Evolutionary conservation across 2,329 filamentous ascomycete species (phyloP).

Genomic region (Scytalidium lignicola): DNA sequence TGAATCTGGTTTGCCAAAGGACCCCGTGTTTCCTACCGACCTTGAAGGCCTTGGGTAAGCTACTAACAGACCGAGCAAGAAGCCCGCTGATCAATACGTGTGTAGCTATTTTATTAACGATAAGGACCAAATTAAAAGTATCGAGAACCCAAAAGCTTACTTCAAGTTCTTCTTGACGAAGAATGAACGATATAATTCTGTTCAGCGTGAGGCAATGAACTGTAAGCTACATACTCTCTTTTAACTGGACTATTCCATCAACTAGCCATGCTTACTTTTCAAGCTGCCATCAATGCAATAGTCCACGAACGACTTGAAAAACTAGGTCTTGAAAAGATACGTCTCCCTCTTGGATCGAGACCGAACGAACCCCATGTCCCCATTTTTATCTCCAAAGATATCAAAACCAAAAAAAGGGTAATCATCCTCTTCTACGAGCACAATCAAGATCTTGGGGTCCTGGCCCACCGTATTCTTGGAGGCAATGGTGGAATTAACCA

Average conservation of each 20-base stretch:
- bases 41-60: conserved; percentile 68
- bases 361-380: conserved; percentile 54
- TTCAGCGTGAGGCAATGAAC: conserved; percentile 71
- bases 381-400: conserved; percentile 58
- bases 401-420: conserved; percentile 55
- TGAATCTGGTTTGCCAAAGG: conserved; percentile 63
- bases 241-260: not conserved
- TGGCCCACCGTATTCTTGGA: conserved; percentile 64
- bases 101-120: conserved; percentile 75
- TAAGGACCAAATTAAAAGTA: conserved; percentile 67
- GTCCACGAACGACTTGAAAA: conserved; percentile 56
- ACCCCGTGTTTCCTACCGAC: conserved; percentile 60
- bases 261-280: conserved; percentile 2
- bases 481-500: conserved; percentile 60
- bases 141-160: conserved; percentile 59
- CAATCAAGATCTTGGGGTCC: conserved; percentile 66
- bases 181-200: conserved; percentile 71
- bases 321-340: conserved; percentile 54
- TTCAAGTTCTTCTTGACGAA: conserved; percentile 72
- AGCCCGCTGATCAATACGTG: not conserved
- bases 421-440: conserved; percentile 71
- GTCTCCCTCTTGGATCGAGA: conserved; percentile 53
- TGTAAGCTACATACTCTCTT: conserved; percentile 39
- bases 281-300: conserved; percentile 58
- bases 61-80: not conserved